These are phyloP conservation scores for Anacardium occidentale DNA, from an alignment of 345 rosid genomes.

Conservation along the genomic window DNA sequence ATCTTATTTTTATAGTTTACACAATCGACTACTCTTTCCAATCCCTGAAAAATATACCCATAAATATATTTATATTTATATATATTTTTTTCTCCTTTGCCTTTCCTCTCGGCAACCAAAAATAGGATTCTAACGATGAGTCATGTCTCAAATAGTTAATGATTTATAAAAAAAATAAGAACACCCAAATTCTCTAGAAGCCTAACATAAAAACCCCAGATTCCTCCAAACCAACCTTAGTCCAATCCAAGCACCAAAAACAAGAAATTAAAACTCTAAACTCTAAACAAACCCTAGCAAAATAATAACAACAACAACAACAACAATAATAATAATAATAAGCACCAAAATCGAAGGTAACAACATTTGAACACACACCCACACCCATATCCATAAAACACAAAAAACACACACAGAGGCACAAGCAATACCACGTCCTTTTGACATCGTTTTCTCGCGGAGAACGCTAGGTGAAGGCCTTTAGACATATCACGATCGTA, in stretches of 20 bases:
- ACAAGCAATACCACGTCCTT: conserved; percentile 43
- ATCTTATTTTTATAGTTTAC: no score
- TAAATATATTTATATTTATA: no score
- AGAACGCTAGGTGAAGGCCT: conserved; percentile 59
- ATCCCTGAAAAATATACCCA: no score
- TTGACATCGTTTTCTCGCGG: conserved; percentile 41
- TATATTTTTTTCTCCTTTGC: neutral
- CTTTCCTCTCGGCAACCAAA: neutral
- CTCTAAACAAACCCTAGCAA: neutral
- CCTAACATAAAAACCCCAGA: neutral
- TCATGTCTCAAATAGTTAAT: neutral
- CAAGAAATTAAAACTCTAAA: neutral
- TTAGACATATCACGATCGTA: conserved; percentile 58
- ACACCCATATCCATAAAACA: neutral
- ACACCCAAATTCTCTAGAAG: neutral
- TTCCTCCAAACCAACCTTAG: neutral
- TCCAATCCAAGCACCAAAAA: neutral
- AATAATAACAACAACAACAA: neutral
- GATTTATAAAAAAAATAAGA: no score
- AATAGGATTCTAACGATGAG: neutral
- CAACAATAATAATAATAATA: neutral
- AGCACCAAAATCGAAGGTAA: neutral
- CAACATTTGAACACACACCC: neutral
- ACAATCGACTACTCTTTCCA: no score
- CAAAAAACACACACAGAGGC: neutral